Conservation (phyloP, 1,284 basidiomycete genomes). For the Naganishia sp. region DNA sequence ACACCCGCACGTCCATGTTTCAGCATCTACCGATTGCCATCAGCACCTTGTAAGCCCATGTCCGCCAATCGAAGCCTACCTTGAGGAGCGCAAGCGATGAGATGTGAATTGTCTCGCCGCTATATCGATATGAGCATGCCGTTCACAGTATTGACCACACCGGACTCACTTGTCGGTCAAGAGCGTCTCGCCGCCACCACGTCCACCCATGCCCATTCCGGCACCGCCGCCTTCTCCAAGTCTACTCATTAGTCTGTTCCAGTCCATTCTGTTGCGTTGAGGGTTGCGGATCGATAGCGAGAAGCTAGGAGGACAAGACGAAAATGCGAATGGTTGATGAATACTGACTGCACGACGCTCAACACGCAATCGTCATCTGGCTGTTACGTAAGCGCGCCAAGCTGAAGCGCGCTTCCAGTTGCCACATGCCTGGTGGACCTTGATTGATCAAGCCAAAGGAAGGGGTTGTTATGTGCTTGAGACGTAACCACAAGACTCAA, state of each 20-base stretch:
- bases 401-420: not conserved
- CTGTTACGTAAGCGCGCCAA: conserved; percentile 15
- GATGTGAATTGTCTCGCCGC: conserved; percentile 95
- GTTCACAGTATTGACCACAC: not conserved
- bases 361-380: conserved; percentile 25
- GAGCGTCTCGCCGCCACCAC: conserved; percentile 41
- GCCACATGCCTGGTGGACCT: not conserved
- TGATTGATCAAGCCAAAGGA: conserved; percentile 1
- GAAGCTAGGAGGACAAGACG: no score
- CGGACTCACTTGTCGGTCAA: conserved; percentile 53
- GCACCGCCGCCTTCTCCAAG: conserved; percentile 34
- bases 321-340: not conserved
- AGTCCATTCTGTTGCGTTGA: conserved; percentile 24
- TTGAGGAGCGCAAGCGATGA: conserved; percentile 90
- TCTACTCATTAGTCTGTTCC: conserved; percentile 36
- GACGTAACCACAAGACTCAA: not conserved
- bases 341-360: conserved; percentile 1
- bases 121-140: conserved; percentile 47
- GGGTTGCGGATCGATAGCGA: conserved; percentile 4
- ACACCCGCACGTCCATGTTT: conserved; percentile 94
- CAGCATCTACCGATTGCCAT: conserved; percentile 71
- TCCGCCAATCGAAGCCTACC: conserved; percentile 56
- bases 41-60: conserved; percentile 2
- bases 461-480: no score
- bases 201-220: conserved; percentile 37